These are phyloP conservation scores for Neurospora hispaniola DNA, from an alignment of 495 filamentous ascomycete species.

Conservation along the genomic window DNA sequence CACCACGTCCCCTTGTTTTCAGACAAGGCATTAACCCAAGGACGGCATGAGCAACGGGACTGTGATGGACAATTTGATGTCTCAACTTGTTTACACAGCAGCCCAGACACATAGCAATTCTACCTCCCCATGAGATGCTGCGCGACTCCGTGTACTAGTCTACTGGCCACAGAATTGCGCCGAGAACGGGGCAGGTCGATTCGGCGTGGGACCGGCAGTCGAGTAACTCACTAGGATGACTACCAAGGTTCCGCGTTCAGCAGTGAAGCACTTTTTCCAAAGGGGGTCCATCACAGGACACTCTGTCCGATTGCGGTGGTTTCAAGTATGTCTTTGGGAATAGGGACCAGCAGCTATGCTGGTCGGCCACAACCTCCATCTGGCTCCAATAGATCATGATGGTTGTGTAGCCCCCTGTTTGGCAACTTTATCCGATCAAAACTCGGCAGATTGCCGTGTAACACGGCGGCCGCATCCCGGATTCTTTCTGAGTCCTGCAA, in stretches of 20 bases:
- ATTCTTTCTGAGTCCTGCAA: not conserved
- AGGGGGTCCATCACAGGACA: not conserved
- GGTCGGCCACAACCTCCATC: not conserved
- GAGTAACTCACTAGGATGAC: not conserved
- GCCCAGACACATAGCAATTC: not conserved
- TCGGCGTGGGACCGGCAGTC: not conserved
- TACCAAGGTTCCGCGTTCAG: not conserved
- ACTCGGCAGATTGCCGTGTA: not conserved
- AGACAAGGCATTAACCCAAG: too few relatives aligned
- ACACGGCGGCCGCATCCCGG: not conserved
- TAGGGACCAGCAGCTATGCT: not conserved
- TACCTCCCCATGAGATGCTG: not conserved
- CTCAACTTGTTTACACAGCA: not conserved
- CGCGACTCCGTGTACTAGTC: not conserved
- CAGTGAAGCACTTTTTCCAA: not conserved
- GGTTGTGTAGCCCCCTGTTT: not conserved
- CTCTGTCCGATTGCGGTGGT: conserved; percentile 10
- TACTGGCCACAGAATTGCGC: not conserved
- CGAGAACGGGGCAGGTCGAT: not conserved
- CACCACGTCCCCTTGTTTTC: not conserved
- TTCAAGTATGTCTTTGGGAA: conserved; percentile 4
- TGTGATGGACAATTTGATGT: not conserved
- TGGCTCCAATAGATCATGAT: not conserved
- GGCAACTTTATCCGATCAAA: not conserved
- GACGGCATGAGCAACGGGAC: not conserved